Evolutionary conservation across 305 asterid genomes (phyloP).

Genomic region (Fraxinus greggii): DNA sequence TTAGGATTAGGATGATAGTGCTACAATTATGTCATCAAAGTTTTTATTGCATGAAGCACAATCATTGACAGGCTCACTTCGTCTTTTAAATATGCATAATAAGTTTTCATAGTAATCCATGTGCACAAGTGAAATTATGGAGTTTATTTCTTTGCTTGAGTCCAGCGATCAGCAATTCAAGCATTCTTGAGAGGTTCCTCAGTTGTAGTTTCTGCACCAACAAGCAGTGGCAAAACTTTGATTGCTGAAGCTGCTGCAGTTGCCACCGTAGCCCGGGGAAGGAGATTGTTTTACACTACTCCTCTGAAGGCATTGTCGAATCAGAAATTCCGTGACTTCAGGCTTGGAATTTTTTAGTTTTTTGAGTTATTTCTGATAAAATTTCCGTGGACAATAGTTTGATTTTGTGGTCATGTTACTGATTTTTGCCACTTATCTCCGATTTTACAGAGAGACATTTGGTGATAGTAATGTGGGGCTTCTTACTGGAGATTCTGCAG

Average conservation of each 20-base stretch:
- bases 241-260: constrained; percentile 98
- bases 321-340: constrained; percentile 97
- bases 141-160: neutral
- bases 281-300: constrained; percentile 90
- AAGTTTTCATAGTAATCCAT: neutral
- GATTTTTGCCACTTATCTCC: constrained; percentile 12
- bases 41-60: neutral
- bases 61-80: neutral
- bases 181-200: constrained; percentile 95
- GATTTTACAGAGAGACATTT: constrained; percentile 71
- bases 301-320: constrained; percentile 96
- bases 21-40: neutral
- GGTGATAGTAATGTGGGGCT: constrained; percentile 95
- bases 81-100: constrained; percentile 8
- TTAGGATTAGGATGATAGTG: constrained; percentile 11
- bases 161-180: constrained; percentile 71
- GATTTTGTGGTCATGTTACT: neutral
- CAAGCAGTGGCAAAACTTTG: constrained; percentile 99
- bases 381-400: constrained; percentile 5
- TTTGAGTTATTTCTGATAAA: constrained; percentile 14
- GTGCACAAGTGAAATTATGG: neutral
- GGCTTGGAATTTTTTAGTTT: constrained; percentile 41
- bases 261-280: constrained; percentile 84
- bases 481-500: constrained; percentile 95
- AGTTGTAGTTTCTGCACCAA: constrained; percentile 97